Percentiles rank a stretch among this genome's conserved stretches.
phyloP scores from a whole-genome alignment of 2,329 filamentous ascomycete genomes.

The Alternaria arbusti region DNA sequence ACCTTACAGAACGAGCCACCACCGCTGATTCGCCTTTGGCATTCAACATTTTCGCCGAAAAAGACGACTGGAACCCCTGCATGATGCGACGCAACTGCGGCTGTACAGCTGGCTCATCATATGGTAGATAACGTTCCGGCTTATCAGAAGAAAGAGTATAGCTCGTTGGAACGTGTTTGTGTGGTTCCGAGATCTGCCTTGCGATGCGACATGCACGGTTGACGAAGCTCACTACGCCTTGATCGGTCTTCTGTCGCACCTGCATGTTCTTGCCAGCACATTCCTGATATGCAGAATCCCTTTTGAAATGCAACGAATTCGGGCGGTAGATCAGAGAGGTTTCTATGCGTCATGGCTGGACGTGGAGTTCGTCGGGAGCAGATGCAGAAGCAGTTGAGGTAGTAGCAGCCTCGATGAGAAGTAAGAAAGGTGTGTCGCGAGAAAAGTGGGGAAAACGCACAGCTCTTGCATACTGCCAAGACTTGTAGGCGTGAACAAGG shows the following conservation, averaged over 20 bases:
- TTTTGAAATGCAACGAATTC: not conserved
- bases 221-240: not conserved
- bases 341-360: not conserved
- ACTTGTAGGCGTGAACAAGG: not conserved
- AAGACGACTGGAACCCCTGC: too few relatives aligned
- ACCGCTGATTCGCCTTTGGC: too few relatives aligned
- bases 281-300: not conserved
- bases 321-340: not conserved
- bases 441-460: not conserved
- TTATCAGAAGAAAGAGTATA: not conserved
- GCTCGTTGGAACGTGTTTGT: not conserved
- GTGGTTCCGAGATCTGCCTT: not conserved
- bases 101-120: too few relatives aligned
- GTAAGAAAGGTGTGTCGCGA: not conserved
- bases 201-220: not conserved
- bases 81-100: too few relatives aligned
- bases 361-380: not conserved
- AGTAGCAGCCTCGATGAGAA: not conserved
- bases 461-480: not conserved
- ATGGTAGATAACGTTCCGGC: too few relatives aligned
- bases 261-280: not conserved
- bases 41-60: too few relatives aligned
- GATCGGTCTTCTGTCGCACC: not conserved
- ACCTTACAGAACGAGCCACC: too few relatives aligned
- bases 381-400: not conserved